Percentiles rank a stretch among this genome's conserved stretches.
Conservation (phyloP, 345 rosid species). For the Camelina neglecta region DNA sequence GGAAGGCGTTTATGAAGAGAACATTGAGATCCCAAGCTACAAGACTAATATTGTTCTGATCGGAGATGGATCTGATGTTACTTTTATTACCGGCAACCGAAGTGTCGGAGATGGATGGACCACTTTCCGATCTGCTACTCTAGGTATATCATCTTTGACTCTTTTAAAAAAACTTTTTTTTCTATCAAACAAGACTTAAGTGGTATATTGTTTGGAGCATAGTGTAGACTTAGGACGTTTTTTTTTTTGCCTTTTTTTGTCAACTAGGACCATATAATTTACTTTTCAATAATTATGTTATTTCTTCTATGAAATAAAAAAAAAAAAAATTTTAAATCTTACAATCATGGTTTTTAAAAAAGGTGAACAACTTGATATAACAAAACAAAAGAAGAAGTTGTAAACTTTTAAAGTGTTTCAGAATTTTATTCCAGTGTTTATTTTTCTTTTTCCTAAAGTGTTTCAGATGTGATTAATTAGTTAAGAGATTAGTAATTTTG, state of each 20-base stretch:
- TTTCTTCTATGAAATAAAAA: not conserved
- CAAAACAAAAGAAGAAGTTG: no score
- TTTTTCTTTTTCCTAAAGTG: no score
- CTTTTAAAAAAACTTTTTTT: not conserved
- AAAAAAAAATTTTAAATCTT: no score
- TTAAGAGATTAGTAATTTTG: not conserved
- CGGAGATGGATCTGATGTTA: slow-evolving; percentile 74
- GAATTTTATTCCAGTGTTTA: no score
- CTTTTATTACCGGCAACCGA: slow-evolving; percentile 67
- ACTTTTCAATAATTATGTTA: not conserved
- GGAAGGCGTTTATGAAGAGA: slow-evolving; percentile 71
- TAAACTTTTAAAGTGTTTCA: no score
- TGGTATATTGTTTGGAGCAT: not conserved
- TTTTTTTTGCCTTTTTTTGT: not conserved
- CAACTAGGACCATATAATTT: not conserved
- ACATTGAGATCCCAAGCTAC: slow-evolving; percentile 66
- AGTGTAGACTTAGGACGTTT: slow-evolving; percentile 17
- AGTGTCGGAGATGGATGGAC: slow-evolving; percentile 86
- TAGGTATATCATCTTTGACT: slow-evolving; percentile 53
- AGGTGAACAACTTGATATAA: no score
- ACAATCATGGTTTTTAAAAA: no score
- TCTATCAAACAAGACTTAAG: not conserved
- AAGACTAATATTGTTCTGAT: slow-evolving; percentile 75
- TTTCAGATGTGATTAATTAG: no score
- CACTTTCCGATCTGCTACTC: slow-evolving; percentile 93